These are phyloP conservation scores for Botrytis paeoniae DNA, from an alignment of 2,329 filamentous ascomycete genomes.

Conservation along the genomic window DNA sequence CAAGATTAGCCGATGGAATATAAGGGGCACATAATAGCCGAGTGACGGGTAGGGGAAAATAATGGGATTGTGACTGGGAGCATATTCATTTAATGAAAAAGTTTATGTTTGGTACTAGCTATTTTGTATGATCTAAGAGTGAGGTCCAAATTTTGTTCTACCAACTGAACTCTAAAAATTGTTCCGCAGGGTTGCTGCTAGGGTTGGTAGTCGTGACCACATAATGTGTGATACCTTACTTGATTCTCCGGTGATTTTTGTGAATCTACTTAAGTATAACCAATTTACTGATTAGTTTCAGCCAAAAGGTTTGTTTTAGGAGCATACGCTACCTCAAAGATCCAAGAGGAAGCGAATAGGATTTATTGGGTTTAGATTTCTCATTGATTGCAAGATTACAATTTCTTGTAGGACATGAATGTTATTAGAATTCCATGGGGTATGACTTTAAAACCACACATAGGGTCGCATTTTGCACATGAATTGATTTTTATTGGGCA, in stretches of 20 bases:
- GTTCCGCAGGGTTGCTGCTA: background rate
- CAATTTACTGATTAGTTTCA: background rate
- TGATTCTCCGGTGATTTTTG: background rate
- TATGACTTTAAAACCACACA: background rate
- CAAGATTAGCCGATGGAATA: background rate
- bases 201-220: background rate
- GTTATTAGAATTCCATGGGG: background rate
- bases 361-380: background rate
- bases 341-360: background rate
- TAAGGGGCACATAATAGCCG: background rate
- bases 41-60: background rate
- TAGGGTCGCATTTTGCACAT: fast-evolving
- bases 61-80: background rate
- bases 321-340: background rate
- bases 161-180: background rate
- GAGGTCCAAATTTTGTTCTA: background rate
- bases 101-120: background rate
- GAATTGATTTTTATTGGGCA: fast-evolving
- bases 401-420: background rate
- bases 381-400: background rate
- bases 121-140: background rate
- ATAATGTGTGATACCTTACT: background rate
- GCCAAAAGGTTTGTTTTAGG: background rate
- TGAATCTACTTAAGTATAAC: background rate
- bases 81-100: background rate